A percentile compares a stretch with the other conserved stretches of the same genome.
Conservation (phyloP, 768 basidiomycete species). For the Auriculariales sp. region DNA sequence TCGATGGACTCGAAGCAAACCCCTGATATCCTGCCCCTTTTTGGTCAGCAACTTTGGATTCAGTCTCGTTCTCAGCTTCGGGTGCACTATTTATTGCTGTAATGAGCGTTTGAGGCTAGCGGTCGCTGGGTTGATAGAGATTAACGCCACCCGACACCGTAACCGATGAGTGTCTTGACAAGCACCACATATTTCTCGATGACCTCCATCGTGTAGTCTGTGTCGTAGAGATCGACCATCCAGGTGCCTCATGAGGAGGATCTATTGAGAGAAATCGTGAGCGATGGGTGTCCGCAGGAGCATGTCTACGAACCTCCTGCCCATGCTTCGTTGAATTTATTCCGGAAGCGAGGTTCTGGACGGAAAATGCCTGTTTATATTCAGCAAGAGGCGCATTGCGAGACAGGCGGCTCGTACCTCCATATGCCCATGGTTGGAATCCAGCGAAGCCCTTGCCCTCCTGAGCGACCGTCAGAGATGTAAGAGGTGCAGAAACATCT, state of each 20-base stretch:
- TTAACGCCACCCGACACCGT: neutral
- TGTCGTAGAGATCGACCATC: conserved; percentile 1
- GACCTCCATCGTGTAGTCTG: neutral
- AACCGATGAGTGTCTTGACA: neutral
- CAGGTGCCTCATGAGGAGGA: neutral
- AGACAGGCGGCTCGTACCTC: neutral
- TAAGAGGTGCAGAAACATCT: neutral
- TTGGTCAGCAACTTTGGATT: neutral
- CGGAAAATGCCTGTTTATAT: neutral
- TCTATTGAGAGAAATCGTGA: neutral
- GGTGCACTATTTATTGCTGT: neutral
- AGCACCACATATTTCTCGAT: neutral
- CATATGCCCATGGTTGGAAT: neutral
- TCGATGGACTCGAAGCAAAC: neutral
- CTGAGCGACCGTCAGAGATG: neutral
- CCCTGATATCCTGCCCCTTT: neutral
- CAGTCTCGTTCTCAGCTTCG: neutral
- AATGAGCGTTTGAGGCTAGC: neutral
- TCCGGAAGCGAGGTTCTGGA: neutral
- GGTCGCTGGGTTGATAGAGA: neutral
- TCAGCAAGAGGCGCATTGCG: neutral
- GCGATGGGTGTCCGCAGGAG: neutral
- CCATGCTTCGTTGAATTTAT: neutral
- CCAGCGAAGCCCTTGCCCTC: neutral
- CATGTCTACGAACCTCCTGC: neutral